A percentile compares a stretch with the other conserved stretches of the same genome.
These are phyloP conservation scores for Tetrahymena malaccensis DNA, from an alignment of 73 alveolate genomes.

Conservation along the genomic window DNA sequence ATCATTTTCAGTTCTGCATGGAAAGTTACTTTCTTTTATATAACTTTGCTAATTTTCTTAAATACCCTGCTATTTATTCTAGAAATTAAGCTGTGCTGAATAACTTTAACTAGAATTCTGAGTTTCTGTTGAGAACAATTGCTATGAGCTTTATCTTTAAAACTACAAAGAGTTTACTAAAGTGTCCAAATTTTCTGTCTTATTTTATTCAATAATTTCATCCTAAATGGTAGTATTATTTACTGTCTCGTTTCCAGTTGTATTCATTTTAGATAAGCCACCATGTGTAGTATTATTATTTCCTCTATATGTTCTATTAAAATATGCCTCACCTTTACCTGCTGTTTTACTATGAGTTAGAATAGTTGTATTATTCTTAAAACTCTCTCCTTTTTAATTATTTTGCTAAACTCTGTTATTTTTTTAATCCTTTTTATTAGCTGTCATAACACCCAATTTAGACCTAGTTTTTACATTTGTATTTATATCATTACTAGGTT, in stretches of 20 bases:
- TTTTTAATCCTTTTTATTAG: neutral
- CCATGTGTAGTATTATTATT: neutral
- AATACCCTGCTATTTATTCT: too few relatives aligned
- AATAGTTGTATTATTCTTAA: neutral
- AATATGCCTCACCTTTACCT: neutral
- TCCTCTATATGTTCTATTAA: neutral
- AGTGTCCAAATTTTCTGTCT: neutral
- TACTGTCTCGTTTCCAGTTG: neutral
- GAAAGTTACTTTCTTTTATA: too few relatives aligned
- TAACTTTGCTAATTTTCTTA: too few relatives aligned
- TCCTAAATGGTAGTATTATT: neutral
- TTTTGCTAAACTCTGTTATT: too few relatives aligned
- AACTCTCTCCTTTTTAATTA: neutral
- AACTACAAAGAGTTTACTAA: neutral
- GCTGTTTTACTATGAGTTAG: neutral
- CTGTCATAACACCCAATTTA: neutral
- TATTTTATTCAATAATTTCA: neutral
- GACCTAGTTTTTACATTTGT: neutral
- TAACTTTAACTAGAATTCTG: neutral
- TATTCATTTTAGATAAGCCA: neutral
- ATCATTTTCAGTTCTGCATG: too few relatives aligned
- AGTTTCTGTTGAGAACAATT: neutral
- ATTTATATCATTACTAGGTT: neutral
- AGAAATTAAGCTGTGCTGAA: neutral
- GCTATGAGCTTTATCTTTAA: neutral